These are phyloP conservation scores for Pichia sp. DNA, from an alignment of 1,139 yeast species.

Conservation along the genomic window DNA sequence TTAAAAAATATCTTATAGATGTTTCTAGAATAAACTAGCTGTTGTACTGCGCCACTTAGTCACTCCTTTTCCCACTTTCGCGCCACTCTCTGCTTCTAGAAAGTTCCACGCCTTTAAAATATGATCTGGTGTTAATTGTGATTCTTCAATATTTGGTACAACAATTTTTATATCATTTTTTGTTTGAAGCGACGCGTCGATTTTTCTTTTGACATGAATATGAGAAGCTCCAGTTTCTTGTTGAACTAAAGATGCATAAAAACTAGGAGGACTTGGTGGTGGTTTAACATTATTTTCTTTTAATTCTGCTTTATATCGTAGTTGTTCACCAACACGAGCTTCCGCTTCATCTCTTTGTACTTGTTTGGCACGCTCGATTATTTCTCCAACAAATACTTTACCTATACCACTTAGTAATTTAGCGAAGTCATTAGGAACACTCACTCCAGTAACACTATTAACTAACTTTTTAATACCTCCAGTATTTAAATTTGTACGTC, in stretches of 20 bases:
- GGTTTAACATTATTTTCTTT: slow-evolving; percentile 13
- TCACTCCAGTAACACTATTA: slow-evolving; percentile 72
- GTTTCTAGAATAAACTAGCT: slow-evolving; percentile 2
- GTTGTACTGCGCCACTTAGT: slow-evolving; percentile 1
- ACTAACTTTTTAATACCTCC: slow-evolving; percentile 79
- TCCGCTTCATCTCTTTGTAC: slow-evolving; percentile 53
- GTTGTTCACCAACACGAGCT: slow-evolving; percentile 29
- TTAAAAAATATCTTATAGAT: not conserved
- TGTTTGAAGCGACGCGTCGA: slow-evolving; percentile 4
- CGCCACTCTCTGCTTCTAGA: slow-evolving; percentile 36
- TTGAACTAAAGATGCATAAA: slow-evolving; percentile 10
- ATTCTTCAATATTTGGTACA: slow-evolving; percentile 29
- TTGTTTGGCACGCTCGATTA: slow-evolving; percentile 74
- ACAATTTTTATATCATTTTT: slow-evolving; percentile 16
- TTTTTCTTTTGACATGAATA: slow-evolving; percentile 1
- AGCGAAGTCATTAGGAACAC: slow-evolving; percentile 77
- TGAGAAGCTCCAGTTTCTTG: slow-evolving; percentile 6
- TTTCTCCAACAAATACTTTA: slow-evolving; percentile 82
- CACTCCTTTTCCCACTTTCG: not conserved
- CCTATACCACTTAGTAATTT: slow-evolving; percentile 82
- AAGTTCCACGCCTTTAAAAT: slow-evolving; percentile 80
- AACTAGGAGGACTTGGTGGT: slow-evolving; percentile 7
- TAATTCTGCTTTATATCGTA: slow-evolving; percentile 19
- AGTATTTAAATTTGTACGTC: slow-evolving; percentile 76
- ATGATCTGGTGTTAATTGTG: slow-evolving; percentile 78